These are phyloP conservation scores for Fusarium vanettenii DNA, from an alignment of 2,329 filamentous ascomycete species.

Conservation along the genomic window DNA sequence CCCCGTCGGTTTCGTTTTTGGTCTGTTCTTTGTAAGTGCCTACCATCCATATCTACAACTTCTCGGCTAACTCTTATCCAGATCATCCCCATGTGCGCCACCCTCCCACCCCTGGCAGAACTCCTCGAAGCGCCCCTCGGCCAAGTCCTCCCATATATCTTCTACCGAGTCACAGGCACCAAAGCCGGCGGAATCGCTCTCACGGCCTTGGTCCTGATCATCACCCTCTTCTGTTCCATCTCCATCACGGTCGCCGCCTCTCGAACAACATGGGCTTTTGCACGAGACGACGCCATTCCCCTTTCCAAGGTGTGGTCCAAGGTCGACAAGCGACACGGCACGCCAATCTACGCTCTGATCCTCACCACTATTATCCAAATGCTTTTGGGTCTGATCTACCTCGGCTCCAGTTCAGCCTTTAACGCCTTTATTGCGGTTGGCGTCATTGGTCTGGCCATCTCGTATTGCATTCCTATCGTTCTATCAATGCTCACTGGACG, in stretches of 20 bases:
- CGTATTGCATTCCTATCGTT: conserved; percentile 80
- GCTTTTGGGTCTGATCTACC: conserved; percentile 81
- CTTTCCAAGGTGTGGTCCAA: conserved; percentile 73
- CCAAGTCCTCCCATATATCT: conserved; percentile 80
- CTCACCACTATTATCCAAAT: conserved; percentile 77
- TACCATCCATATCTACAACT: conserved; percentile 66
- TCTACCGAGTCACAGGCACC: conserved; percentile 81
- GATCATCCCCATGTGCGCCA: conserved; percentile 60
- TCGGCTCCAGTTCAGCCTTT: conserved; percentile 80
- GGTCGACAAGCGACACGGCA: conserved; percentile 73
- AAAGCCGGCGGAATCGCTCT: conserved; percentile 80
- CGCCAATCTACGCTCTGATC: conserved; percentile 76
- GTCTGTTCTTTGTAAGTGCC: conserved; percentile 65
- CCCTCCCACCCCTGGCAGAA: conserved; percentile 73
- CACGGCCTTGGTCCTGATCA: conserved; percentile 79
- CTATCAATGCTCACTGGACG: conserved; percentile 75
- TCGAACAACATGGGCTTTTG: conserved; percentile 80
- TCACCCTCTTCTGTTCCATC: conserved; percentile 80
- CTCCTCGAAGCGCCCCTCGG: conserved; percentile 76
- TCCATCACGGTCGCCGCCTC: conserved; percentile 80
- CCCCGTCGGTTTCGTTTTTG: conserved; percentile 71
- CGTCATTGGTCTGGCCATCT: conserved; percentile 80
- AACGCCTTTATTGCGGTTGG: conserved; percentile 83
- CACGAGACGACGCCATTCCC: conserved; percentile 79
- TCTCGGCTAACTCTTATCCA: background rate